A percentile compares a stretch with the other conserved stretches of the same genome.
Conservation (phyloP, 2,329 filamentous ascomycete genomes). For the Apiospora saccharicola region DNA sequence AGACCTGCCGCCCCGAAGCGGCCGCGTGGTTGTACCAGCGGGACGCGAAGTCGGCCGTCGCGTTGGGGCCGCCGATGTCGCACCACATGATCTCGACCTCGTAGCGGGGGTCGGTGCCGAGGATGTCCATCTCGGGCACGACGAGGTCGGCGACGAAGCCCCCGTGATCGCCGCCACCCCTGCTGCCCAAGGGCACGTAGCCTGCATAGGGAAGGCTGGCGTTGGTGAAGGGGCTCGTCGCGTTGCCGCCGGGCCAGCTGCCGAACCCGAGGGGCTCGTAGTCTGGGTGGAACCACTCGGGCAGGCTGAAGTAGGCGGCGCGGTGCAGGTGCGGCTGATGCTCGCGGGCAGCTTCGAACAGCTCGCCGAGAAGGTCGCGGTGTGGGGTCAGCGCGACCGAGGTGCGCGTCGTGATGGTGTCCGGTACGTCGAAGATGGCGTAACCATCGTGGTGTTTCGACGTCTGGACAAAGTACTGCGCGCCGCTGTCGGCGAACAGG, state of each 20-base stretch:
- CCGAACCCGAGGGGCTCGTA: conserved; percentile 53
- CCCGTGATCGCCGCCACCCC: neutral
- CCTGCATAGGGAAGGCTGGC: conserved; percentile 52
- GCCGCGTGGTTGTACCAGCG: conserved; percentile 51
- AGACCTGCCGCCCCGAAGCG: conserved; percentile 53
- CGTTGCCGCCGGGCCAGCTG: conserved; percentile 43
- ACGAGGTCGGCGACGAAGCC: conserved; percentile 54
- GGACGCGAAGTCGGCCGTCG: conserved; percentile 49
- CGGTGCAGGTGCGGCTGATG: conserved; percentile 51
- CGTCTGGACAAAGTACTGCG: conserved; percentile 54
- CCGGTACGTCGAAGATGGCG: conserved; percentile 50
- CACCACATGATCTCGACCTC: conserved; percentile 59
- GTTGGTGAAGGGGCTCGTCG: conserved; percentile 53
- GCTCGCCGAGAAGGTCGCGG: conserved; percentile 50
- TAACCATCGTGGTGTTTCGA: conserved; percentile 58
- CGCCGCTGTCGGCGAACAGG: conserved; percentile 46
- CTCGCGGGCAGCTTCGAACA: conserved; percentile 50
- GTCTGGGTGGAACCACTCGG: conserved; percentile 58
- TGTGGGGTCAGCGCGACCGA: conserved; percentile 50
- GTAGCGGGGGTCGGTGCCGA: conserved; percentile 48
- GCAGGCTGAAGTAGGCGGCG: conserved; percentile 58
- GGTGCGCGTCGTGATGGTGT: conserved; percentile 47
- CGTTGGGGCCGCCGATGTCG: conserved; percentile 53
- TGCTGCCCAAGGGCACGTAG: conserved; percentile 39
- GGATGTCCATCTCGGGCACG: conserved; percentile 54